phyloP scores from a whole-genome alignment of 192 early-diverging fungal species.

The Backusella liffmaniae region DNA sequence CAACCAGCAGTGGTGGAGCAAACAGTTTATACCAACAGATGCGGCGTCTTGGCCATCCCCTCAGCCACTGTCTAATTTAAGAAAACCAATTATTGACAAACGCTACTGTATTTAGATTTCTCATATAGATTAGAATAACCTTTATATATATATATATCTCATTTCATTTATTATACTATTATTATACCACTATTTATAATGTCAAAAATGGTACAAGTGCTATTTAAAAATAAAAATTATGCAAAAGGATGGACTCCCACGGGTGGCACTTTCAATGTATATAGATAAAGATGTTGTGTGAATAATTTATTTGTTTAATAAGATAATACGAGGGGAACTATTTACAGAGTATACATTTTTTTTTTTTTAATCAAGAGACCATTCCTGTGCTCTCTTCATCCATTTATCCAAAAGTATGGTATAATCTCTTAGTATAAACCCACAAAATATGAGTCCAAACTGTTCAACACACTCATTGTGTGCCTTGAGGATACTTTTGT shows the following conservation, averaged over 20 bases:
- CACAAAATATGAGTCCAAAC: slow-evolving; percentile 2
- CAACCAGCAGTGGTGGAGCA: slow-evolving; percentile 7
- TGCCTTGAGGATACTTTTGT: not conserved
- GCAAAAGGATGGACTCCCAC: too few species aligned
- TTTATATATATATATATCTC: not conserved
- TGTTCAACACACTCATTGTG: not conserved
- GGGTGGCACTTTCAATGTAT: too few species aligned
- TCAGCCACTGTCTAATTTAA: not conserved
- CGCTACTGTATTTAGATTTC: not conserved
- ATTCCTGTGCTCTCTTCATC: slow-evolving; percentile 10
- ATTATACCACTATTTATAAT: not conserved
- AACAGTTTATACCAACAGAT: slow-evolving; percentile 1
- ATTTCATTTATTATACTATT: not conserved
- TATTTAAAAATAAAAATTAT: too few species aligned
- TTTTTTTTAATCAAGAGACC: slow-evolving; percentile 9
- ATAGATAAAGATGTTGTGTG: not conserved
- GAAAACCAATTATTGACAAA: not conserved
- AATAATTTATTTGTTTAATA: not conserved
- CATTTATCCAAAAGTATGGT: slow-evolving; percentile 15
- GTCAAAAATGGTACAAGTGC: not conserved
- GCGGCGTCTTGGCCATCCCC: slow-evolving; percentile 11
- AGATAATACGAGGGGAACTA: too few species aligned
- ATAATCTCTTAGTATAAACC: slow-evolving; percentile 15
- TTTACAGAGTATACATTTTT: not conserved
- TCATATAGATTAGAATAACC: too few species aligned